Evolutionary conservation across 2,329 filamentous ascomycete genomes (phyloP), one percentile per base, ranked within the genome.

Genomic region (Dryadomyces quercivorus): DNA sequence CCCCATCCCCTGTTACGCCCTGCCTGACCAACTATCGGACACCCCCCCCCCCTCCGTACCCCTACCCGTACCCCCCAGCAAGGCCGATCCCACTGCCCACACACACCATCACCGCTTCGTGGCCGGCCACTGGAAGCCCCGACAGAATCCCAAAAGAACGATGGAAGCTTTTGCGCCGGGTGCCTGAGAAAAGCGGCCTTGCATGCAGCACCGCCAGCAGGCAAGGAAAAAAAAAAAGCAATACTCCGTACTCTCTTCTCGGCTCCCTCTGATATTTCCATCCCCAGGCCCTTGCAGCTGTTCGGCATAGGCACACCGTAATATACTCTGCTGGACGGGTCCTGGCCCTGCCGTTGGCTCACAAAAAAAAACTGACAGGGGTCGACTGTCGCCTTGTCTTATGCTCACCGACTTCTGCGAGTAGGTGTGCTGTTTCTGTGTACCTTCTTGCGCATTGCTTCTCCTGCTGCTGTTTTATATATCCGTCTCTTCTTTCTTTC

Each of bases 391-490:
- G 53, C 44, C 57, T 60, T 60, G 61, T 64, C 61, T 66, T 58
- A 62, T 61, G 62, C 62, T 66, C 64, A 66, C 64, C 64, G 64
- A 66, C 64, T 64, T 63, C 58, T 63, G 51, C 51, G 13, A 46
- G 43, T 26, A 46, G 43, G 42, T 52, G 40, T 48, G 40, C 38
- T 36, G 18, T n/a, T 45, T 52, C 15, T 45, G 22, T n/a, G 20
- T 21, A 38, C 34, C 13, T 44, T 38, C n/a, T 7, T 7, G 45
- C 18, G 15, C 5, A 38, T 20, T 52, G 34, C 34, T 20, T 44
- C 51, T 31, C 9, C 40, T 43, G 20, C 46, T 26, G 53, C 18
- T 51, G 42, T 53, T 45, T 42, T 42, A 9, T 42, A 40, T 55
- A 36, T 53, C 46, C 54, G 15, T 53, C 16, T 21, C 50, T 38